phyloP scores from a whole-genome alignment of 2,329 filamentous ascomycete genomes.

The Alternaria dauci region DNA sequence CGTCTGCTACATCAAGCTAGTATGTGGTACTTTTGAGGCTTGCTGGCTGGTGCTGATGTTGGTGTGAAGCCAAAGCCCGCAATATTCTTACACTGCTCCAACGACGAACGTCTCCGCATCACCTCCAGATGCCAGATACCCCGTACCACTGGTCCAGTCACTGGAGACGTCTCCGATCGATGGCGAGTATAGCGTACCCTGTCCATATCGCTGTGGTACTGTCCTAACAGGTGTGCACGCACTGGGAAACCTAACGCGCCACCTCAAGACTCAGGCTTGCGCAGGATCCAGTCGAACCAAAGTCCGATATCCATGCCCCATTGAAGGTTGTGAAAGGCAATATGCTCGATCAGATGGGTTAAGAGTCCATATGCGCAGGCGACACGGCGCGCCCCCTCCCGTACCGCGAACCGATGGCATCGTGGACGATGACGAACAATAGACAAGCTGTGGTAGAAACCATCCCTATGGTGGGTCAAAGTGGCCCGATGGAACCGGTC shows the following conservation, averaged over 20 bases:
- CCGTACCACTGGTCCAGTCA: background rate
- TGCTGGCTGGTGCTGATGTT: background rate
- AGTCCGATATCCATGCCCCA: conserved; percentile 23
- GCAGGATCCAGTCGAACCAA: conserved; percentile 25
- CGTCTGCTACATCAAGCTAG: background rate
- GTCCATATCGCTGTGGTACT: conserved; percentile 34
- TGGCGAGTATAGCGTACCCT: conserved; percentile 20
- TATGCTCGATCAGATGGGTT: conserved; percentile 41
- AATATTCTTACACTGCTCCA: background rate
- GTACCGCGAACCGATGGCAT: conserved; percentile 2
- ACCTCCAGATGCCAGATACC: background rate
- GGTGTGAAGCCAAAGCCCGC: background rate
- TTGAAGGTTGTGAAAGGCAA: conserved; percentile 30
- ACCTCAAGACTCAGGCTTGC: conserved; percentile 37
- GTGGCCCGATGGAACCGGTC: background rate
- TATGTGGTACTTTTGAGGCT: background rate
- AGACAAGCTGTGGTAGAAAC: background rate
- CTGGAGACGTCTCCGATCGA: background rate
- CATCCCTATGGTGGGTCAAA: background rate
- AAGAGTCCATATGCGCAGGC: conserved; percentile 27
- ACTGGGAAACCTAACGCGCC: conserved; percentile 40
- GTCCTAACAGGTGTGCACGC: conserved; percentile 36
- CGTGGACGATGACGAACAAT: conserved; percentile 4
- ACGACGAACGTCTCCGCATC: background rate
- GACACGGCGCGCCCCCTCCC: conserved; percentile 22